Percentiles rank a stretch among this genome's conserved stretches.
Conservation (phyloP, 2,329 filamentous ascomycete genomes). For the Colletotrichum melonis region DNA sequence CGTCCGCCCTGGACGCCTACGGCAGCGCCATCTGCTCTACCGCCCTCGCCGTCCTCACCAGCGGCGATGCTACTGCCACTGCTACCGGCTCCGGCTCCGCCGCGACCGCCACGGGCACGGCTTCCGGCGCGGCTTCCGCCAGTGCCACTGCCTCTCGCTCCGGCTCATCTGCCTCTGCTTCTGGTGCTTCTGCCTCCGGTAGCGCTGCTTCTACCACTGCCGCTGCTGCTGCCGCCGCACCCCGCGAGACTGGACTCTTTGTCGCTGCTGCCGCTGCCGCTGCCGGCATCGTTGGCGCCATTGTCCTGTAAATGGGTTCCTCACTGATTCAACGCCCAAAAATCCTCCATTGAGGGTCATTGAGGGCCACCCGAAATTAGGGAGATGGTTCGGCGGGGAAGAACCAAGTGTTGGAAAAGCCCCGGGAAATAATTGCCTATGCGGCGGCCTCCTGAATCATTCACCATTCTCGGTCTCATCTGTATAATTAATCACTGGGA, state of each 20-base stretch:
- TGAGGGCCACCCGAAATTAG: background rate
- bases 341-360: background rate
- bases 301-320: conserved; percentile 2
- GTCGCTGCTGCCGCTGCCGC: conserved; percentile 24
- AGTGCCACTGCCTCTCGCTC: background rate
- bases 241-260: conserved; percentile 31
- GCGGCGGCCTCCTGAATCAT: background rate
- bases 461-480: background rate
- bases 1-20: background rate
- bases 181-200: background rate
- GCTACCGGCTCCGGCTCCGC: background rate
- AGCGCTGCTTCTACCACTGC: conserved; percentile 10
- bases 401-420: background rate
- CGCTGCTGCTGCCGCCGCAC: background rate
- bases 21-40: conserved; percentile 18
- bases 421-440: background rate
- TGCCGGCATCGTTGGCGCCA: conserved; percentile 22
- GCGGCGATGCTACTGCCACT: background rate
- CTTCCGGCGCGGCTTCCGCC: background rate
- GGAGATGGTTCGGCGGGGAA: background rate
- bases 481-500: background rate
- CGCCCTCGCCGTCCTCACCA: conserved; percentile 2
- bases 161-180: background rate
- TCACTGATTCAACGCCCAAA: background rate
- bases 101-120: background rate